phyloP scores from a whole-genome alignment of 805 yeast genomes.

The Geotrichum ghanense region DNA sequence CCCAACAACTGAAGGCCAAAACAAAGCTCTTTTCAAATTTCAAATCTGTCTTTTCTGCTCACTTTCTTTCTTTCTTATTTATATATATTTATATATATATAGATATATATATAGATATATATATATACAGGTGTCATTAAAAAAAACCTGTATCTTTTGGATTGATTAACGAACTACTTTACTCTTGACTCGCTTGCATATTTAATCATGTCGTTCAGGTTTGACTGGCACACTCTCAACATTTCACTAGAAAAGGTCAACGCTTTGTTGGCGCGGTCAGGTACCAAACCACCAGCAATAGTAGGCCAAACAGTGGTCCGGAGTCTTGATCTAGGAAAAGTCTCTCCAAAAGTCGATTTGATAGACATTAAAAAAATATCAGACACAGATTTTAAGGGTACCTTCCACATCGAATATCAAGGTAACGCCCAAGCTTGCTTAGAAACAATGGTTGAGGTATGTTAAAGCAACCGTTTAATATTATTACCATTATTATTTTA shows the following conservation, averaged over 20 bases:
- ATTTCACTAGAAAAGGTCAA: background rate
- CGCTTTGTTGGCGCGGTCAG: background rate
- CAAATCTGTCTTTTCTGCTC: too few species aligned
- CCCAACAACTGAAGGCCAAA: too few species aligned
- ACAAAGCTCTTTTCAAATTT: too few species aligned
- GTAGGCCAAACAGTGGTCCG: background rate
- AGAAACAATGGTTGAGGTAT: constrained; percentile 1
- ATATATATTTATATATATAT: too few species aligned
- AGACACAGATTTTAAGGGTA: background rate
- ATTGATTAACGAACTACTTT: too few species aligned
- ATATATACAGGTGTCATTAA: too few species aligned
- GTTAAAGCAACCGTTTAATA: too few species aligned
- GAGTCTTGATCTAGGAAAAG: background rate
- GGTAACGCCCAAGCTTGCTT: constrained; percentile 1
- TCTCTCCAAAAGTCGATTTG: background rate
- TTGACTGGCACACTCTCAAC: background rate
- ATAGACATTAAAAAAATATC: background rate
- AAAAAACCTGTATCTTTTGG: too few species aligned
- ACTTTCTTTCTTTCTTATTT: too few species aligned
- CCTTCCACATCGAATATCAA: background rate
- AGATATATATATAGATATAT: too few species aligned
- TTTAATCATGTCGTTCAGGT: background rate
- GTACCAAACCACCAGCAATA: background rate
- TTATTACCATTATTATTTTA: too few species aligned
- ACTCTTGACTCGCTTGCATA: too few species aligned